phyloP scores from a whole-genome alignment of 1,139 yeast genomes.

The Keqinozyma sinolaborantium region DNA sequence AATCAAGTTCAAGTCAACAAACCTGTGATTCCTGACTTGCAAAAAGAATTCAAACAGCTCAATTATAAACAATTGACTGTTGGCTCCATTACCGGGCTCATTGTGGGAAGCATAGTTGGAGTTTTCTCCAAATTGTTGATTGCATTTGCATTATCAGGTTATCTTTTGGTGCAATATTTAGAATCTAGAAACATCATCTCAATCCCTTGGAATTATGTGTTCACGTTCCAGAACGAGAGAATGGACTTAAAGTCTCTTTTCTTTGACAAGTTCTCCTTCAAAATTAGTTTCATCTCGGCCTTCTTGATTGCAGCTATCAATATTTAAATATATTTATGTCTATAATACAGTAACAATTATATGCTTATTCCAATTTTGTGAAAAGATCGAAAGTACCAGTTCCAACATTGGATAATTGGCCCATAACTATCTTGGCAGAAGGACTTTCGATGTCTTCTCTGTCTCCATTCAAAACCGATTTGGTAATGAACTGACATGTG shows the following conservation, averaged over 20 bases:
- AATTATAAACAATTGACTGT: constrained; percentile 65
- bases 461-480: constrained; percentile 92
- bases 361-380: constrained; percentile 48
- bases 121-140: constrained; percentile 59
- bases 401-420: constrained; percentile 89
- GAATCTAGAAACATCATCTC: constrained; percentile 54
- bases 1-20: not conserved
- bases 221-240: constrained; percentile 43
- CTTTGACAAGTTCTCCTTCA: constrained; percentile 63
- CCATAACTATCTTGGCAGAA: constrained; percentile 91
- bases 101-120: constrained; percentile 63
- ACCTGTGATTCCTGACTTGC: constrained; percentile 18
- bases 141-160: constrained; percentile 46
- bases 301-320: constrained; percentile 66
- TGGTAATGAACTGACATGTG: constrained; percentile 94
- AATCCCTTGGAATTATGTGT: constrained; percentile 45
- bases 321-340: constrained; percentile 20
- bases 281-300: constrained; percentile 54
- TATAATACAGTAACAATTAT: constrained; percentile 1
- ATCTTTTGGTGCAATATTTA: constrained; percentile 55
- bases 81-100: constrained; percentile 66
- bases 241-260: constrained; percentile 51
- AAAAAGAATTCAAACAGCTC: constrained; percentile 25
- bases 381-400: constrained; percentile 94
- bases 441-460: constrained; percentile 88